Conservation (phyloP, 192 early-diverging fungal genomes). For the Backusella liffmaniae region DNA sequence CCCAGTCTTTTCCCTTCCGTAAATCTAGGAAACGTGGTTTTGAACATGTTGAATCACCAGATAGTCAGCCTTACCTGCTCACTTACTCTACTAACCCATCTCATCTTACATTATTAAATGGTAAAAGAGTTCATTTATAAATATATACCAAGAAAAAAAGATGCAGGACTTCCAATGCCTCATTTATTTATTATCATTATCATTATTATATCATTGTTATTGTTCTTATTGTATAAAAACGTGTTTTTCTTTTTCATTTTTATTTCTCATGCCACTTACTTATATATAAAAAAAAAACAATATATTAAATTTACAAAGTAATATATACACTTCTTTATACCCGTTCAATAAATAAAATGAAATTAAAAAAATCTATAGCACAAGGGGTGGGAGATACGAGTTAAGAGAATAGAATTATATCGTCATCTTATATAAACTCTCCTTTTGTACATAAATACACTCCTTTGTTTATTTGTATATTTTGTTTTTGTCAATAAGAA, state of each 20-base stretch:
- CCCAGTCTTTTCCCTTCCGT: background rate
- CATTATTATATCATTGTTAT: background rate
- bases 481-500: background rate
- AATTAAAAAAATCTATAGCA: background rate
- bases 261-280: background rate
- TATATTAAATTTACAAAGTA: background rate
- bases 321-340: background rate
- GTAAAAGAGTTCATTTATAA: conserved; percentile 10
- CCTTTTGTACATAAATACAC: background rate
- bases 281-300: background rate
- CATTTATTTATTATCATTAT: background rate
- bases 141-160: background rate
- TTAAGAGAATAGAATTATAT: background rate
- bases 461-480: background rate
- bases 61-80: background rate
- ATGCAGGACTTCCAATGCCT: background rate
- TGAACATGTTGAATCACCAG: background rate
- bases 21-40: background rate
- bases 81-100: background rate
- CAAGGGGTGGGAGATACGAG: background rate
- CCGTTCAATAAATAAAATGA: background rate
- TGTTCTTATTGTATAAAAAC: conserved; percentile 3
- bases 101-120: background rate
- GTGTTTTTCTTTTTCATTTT: background rate
- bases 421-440: background rate